Conservation (phyloP, 495 filamentous ascomycete genomes). For the Tuber umbilicatum region DNA sequence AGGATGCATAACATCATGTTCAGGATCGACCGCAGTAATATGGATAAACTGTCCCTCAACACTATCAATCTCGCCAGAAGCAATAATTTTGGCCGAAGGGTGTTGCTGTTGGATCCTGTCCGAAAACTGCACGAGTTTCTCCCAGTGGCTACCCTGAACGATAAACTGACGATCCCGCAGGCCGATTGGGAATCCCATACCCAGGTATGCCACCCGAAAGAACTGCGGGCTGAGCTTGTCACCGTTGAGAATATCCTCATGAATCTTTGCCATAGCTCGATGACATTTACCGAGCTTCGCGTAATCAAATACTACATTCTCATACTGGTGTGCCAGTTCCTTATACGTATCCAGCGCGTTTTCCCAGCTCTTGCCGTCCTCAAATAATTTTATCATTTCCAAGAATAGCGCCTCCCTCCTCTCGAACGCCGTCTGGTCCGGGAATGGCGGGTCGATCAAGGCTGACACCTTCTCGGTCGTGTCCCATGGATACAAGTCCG, state of each 20-base stretch:
- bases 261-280: constrained; percentile 85
- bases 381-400: constrained; percentile 86
- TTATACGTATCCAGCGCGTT: constrained; percentile 83
- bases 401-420: constrained; percentile 90
- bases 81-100: constrained; percentile 75
- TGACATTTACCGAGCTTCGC: constrained; percentile 81
- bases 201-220: constrained; percentile 86
- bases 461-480: constrained; percentile 59
- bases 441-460: constrained; percentile 65
- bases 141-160: constrained; percentile 70
- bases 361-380: constrained; percentile 87
- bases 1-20: constrained; percentile 76
- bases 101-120: constrained; percentile 91
- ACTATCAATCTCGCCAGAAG: constrained; percentile 57
- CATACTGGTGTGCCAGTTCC: constrained; percentile 84
- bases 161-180: constrained; percentile 89
- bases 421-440: constrained; percentile 82
- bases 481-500: constrained; percentile 91
- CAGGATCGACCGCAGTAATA: constrained; percentile 68
- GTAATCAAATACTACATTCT: constrained; percentile 82
- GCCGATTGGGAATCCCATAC: constrained; percentile 75
- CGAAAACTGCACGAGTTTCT: constrained; percentile 73
- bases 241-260: constrained; percentile 74
- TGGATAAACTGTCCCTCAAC: constrained; percentile 90
- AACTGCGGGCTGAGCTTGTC: constrained; percentile 72